These are phyloP conservation scores for Colletotrichum sp. DNA, from an alignment of 2,329 filamentous ascomycete genomes.

Conservation along the genomic window DNA sequence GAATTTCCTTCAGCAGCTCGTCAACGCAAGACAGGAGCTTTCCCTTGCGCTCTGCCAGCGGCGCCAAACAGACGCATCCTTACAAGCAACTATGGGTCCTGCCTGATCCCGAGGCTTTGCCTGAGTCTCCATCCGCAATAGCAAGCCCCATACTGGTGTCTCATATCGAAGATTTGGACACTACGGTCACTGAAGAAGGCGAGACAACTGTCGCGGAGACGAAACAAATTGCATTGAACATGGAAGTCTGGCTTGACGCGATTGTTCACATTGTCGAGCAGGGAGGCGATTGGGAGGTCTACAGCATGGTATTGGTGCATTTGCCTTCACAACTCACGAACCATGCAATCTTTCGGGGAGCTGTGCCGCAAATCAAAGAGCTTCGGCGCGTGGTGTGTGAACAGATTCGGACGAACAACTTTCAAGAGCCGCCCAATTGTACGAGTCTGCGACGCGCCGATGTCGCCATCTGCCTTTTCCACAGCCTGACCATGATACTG, in stretches of 20 bases:
- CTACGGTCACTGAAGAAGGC: conserved; percentile 1
- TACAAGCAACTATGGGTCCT: conserved; percentile 64
- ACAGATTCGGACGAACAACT: conserved; percentile 77
- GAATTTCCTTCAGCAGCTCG: conserved; percentile 56
- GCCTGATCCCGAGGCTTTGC: conserved; percentile 61
- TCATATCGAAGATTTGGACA: conserved; percentile 27
- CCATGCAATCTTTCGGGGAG: conserved; percentile 79
- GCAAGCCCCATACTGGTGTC: conserved; percentile 60
- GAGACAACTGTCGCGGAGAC: conserved; percentile 17
- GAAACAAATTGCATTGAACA: conserved; percentile 57
- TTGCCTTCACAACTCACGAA: conserved; percentile 89
- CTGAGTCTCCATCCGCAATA: conserved; percentile 47
- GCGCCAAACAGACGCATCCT: conserved; percentile 35
- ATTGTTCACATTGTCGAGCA: conserved; percentile 73
- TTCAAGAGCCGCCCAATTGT: conserved; percentile 81
- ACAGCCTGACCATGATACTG: conserved; percentile 84
- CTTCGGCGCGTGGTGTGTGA: conserved; percentile 81
- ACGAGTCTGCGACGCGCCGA: conserved; percentile 86
- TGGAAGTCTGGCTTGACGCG: conserved; percentile 77
- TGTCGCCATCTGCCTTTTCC: conserved; percentile 86
- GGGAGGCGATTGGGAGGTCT: conserved; percentile 87
- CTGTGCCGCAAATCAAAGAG: conserved; percentile 76
- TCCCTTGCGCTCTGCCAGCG: conserved; percentile 47
- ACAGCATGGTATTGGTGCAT: conserved; percentile 88
- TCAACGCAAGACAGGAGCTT: conserved; percentile 47